These are phyloP conservation scores for Trebouxia sp. DNA, from an alignment of 139 green algal genomes.

Conservation along the genomic window DNA sequence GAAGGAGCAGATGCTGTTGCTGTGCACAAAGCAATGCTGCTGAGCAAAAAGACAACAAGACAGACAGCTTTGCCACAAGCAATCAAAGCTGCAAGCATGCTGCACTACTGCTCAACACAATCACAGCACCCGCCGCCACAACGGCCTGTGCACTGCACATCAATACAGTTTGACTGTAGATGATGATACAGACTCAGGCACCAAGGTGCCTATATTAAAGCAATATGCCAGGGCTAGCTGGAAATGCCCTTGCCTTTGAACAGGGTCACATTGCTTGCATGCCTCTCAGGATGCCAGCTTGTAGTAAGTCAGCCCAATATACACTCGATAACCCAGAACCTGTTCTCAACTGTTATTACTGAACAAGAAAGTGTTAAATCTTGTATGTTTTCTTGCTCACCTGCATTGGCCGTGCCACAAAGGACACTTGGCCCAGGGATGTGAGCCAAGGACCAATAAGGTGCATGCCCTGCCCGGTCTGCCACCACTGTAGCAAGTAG, in stretches of 20 bases:
- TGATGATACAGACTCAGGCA: too few species aligned
- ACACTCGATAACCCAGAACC: too few species aligned
- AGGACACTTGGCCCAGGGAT: background rate
- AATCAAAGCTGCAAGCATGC: background rate
- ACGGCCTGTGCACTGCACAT: too few species aligned
- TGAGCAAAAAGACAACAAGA: background rate
- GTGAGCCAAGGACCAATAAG: background rate
- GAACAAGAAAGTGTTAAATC: conserved; percentile 23
- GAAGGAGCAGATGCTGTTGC: background rate
- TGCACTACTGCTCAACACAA: background rate
- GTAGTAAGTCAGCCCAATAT: background rate
- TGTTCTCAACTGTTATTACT: too few species aligned
- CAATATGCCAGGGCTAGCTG: too few species aligned
- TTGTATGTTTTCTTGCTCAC: conserved; percentile 34
- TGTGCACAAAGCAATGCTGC: background rate
- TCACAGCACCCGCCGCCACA: too few species aligned
- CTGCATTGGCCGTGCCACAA: conserved; percentile 53
- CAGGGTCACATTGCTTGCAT: background rate
- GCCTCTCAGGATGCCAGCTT: too few species aligned
- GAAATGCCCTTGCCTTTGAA: too few species aligned
- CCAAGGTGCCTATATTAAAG: too few species aligned
- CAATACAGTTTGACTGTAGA: background rate
- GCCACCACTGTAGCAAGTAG: background rate
- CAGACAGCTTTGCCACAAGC: background rate
- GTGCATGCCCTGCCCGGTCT: conserved; percentile 31